phyloP scores from a whole-genome alignment of 257 asterid species.

The Solanum dulcamara region DNA sequence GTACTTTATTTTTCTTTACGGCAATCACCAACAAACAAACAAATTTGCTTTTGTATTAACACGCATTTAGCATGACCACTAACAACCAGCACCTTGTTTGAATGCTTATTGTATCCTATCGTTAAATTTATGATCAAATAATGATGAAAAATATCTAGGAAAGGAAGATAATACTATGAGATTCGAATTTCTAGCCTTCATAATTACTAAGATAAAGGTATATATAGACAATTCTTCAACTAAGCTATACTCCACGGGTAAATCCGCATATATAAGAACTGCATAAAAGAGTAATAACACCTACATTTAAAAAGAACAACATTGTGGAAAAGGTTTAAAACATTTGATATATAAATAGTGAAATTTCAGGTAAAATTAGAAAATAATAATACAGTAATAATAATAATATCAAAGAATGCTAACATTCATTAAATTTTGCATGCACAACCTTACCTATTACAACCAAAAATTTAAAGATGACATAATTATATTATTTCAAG shows the following conservation, averaged over 20 bases:
- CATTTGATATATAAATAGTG: not conserved
- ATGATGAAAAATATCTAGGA: no score
- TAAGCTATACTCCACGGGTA: not conserved
- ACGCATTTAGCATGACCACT: not conserved
- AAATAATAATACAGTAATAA: no score
- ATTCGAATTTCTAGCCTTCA: no score
- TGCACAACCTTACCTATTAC: not conserved
- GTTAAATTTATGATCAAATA: not conserved
- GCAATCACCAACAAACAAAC: not conserved
- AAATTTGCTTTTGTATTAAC: not conserved
- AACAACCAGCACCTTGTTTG: not conserved
- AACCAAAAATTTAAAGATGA: not conserved
- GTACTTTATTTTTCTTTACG: not conserved
- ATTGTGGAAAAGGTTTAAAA: not conserved
- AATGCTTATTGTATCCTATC: not conserved
- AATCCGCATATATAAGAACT: not conserved
- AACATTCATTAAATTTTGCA: not conserved
- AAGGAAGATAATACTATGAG: no score
- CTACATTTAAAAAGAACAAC: not conserved
- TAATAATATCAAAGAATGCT: not conserved
- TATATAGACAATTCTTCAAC: not conserved
- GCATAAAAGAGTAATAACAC: not conserved
- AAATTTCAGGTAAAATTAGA: not conserved
- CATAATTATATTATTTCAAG: not conserved
- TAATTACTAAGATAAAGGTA: not conserved